A percentile compares a stretch with the other conserved stretches of the same genome.
Conservation (phyloP, 257 asterid genomes). For the Fraxinus excelsior region DNA sequence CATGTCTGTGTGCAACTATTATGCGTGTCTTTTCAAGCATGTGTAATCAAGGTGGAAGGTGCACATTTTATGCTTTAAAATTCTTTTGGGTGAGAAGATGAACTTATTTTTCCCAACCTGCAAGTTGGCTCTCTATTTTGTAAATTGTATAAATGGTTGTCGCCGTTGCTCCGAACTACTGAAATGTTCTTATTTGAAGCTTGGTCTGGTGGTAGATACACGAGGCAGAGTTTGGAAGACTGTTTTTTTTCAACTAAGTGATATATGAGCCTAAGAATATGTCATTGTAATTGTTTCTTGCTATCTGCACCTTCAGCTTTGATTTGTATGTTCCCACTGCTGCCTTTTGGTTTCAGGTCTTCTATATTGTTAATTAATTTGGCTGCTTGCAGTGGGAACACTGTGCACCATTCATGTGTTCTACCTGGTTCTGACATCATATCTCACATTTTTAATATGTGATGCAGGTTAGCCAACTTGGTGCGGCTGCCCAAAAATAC, state of each 20-base stretch:
- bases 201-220: neutral
- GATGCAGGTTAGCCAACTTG: slow-evolving; percentile 91
- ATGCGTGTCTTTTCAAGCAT: neutral
- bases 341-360: neutral
- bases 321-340: neutral
- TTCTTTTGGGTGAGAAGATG: neutral
- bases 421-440: neutral
- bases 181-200: neutral
- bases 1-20: neutral
- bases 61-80: neutral
- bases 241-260: neutral
- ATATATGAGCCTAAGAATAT: neutral
- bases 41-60: neutral
- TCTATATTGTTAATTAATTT: neutral
- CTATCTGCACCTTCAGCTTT: neutral
- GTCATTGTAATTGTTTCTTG: neutral
- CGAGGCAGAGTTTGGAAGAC: neutral
- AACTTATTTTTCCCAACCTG: neutral
- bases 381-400: slow-evolving; percentile 5
- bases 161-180: neutral
- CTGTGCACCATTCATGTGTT: slow-evolving; percentile 1
- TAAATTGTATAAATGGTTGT: neutral
- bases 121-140: neutral
- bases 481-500: slow-evolving; percentile 94
- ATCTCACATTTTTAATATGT: slow-evolving; percentile 16